Evolutionary conservation across 257 asterid species (phyloP), one percentile per base, ranked within the genome.

Genomic region (Rauvolfia tetraphylla): DNA sequence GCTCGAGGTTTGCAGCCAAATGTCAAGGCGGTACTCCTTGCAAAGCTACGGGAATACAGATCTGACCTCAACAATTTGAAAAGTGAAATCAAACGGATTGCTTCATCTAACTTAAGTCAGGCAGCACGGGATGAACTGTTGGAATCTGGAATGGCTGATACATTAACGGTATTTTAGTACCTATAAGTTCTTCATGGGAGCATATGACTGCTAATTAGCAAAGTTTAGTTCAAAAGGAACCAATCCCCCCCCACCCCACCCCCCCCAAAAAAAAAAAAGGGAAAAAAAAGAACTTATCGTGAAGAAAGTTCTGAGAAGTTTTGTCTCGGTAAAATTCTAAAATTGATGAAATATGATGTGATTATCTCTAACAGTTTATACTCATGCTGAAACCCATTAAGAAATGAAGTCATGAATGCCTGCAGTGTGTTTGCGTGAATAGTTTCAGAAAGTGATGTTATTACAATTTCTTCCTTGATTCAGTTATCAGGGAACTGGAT

Each of bases 81-180:
- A 80, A 86, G 81, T 75, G 93, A 84, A 65, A 79, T 84, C 22
- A 92, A 92, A 87, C 83, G 89, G 82, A 83, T 88, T 62, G 84
- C 78, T 22, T 79, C 94, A 4, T 71, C 91, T 33, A 89, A 83
- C 81, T 75, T 84, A 79, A 88, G 86, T 84, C 91, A 85, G 84
- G 90, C 91, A 84, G 94, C 93, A 33, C 87, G 97, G 23, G 96
- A 92, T 86, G 95, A 89, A 79, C 85, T 92, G 74, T 85, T 92
- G 82, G 97, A 92, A 78, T 85, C 96, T 41, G 97, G 97, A 75
- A 79, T 90, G 91, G 93, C 93, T 67, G 96, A 93, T 82, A 87
- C 94, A 65, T 62, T 87, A 67, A 81, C 91, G 48, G 96, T 92
- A 86, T 36, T 58, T 74, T 76, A 3, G 15, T 71, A 34, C 11